Conservation (phyloP, 257 asterid genomes). For the Salvia hispanica region DNA sequence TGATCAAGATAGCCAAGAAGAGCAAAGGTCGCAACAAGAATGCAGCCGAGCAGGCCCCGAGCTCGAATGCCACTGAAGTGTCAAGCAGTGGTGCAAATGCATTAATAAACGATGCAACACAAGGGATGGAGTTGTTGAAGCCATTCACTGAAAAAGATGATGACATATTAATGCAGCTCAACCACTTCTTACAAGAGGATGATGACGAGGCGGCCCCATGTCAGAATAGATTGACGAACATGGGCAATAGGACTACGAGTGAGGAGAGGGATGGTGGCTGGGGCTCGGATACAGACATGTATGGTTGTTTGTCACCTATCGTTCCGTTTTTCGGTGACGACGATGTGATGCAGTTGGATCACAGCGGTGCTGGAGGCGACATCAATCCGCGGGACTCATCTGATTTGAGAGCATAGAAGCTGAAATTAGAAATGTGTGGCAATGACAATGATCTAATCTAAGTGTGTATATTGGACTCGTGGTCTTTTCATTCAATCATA, state of each 20-base stretch:
- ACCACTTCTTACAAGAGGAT: slow-evolving; percentile 25
- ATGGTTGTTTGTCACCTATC: slow-evolving; percentile 42
- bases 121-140: slow-evolving; percentile 20
- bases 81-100: not conserved
- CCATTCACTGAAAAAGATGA: slow-evolving; percentile 33
- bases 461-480: too few relatives aligned
- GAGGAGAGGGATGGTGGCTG: slow-evolving; percentile 23
- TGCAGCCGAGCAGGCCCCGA: not conserved
- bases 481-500: too few relatives aligned
- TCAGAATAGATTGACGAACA: slow-evolving; percentile 10
- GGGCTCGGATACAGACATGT: slow-evolving; percentile 17
- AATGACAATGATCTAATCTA: too few relatives aligned
- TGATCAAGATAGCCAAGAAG: slow-evolving; percentile 15
- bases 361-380: slow-evolving; percentile 21
- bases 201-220: not conserved
- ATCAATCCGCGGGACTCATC: slow-evolving; percentile 37
- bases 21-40: too few relatives aligned
- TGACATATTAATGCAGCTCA: slow-evolving; percentile 32
- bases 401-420: slow-evolving; percentile 35
- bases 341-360: slow-evolving; percentile 27
- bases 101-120: slow-evolving; percentile 17
- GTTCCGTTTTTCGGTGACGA: slow-evolving; percentile 34
- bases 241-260: not conserved
- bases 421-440: not conserved
- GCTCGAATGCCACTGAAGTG: not conserved